Evolutionary conservation across 352 stramenopile species (phyloP).

Genomic region (Saprolegnia parasitica): DNA sequence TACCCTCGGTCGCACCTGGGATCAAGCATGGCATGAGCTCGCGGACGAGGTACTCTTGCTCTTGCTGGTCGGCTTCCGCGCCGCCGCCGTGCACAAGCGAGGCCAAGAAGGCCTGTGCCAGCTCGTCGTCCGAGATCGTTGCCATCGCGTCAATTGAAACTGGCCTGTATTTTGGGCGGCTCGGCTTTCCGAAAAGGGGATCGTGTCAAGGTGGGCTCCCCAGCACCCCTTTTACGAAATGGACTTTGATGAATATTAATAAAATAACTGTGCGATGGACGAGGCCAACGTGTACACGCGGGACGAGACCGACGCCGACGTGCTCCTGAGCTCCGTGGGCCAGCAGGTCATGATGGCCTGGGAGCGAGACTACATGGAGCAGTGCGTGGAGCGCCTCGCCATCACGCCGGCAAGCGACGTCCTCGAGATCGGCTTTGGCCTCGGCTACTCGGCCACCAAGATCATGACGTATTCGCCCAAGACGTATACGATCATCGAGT

Average conservation of each 20-base stretch:
- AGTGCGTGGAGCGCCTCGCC: conserved; percentile 55
- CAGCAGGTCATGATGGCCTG: conserved; percentile 89
- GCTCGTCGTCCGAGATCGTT: neutral
- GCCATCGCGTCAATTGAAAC: neutral
- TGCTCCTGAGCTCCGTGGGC: conserved; percentile 61
- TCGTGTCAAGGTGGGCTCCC: too few species aligned
- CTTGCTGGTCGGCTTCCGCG: conserved; percentile 10
- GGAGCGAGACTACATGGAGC: conserved; percentile 78
- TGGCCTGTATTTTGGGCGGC: too few species aligned
- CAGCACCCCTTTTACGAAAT: too few species aligned
- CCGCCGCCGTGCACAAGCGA: neutral
- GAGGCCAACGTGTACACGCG: conserved; percentile 36
- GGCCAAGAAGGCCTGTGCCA: conserved; percentile 17
- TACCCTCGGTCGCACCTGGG: neutral
- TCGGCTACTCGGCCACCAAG: conserved; percentile 69
- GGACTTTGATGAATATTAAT: too few species aligned
- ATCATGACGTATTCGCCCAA: conserved; percentile 56
- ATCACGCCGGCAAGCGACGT: conserved; percentile 48
- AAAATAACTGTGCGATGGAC: neutral
- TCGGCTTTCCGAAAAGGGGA: too few species aligned
- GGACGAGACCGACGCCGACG: conserved; percentile 42
- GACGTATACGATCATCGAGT: conserved; percentile 76
- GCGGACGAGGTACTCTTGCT: conserved; percentile 18
- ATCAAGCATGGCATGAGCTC: conserved; percentile 24
- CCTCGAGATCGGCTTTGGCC: conserved; percentile 84